These are phyloP conservation scores for Penicillium waksmanii DNA, from an alignment of 495 filamentous ascomycete species.

Conservation along the genomic window DNA sequence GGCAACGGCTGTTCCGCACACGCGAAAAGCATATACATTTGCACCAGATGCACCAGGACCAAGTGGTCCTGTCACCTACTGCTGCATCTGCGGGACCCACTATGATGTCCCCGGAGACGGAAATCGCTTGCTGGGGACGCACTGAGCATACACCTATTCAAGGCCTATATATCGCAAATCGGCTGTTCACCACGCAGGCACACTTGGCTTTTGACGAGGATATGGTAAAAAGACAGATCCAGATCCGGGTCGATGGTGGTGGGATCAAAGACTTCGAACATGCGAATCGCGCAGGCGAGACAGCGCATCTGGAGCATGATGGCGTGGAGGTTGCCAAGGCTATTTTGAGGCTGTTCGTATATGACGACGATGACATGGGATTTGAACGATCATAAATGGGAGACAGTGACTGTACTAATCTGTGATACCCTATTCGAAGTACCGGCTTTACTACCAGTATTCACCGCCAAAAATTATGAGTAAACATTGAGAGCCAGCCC, in stretches of 20 bases:
- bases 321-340: slow-evolving; percentile 31
- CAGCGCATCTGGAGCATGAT: slow-evolving; percentile 28
- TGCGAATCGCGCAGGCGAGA: slow-evolving; percentile 27
- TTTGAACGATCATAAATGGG: not conserved
- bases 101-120: slow-evolving; percentile 12
- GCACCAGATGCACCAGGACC: slow-evolving; percentile 32
- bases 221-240: slow-evolving; percentile 30
- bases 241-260: slow-evolving; percentile 26
- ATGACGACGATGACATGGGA: slow-evolving; percentile 18
- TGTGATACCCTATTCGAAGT: too few species aligned
- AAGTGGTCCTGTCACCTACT: slow-evolving; percentile 15
- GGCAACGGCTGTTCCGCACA: slow-evolving; percentile 24
- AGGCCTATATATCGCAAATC: slow-evolving; percentile 24
- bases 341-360: slow-evolving; percentile 21
- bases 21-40: slow-evolving; percentile 15
- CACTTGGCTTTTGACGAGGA: slow-evolving; percentile 30
- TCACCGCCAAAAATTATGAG: too few species aligned
- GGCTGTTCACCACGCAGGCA: slow-evolving; percentile 28
- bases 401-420: too few species aligned
- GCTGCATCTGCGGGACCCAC: slow-evolving; percentile 17
- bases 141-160: slow-evolving; percentile 28
- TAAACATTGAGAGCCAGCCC: too few species aligned
- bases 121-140: slow-evolving; percentile 24
- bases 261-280: slow-evolving; percentile 27
- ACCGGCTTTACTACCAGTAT: too few species aligned